These are phyloP conservation scores for Colletotrichum spinosum DNA, from an alignment of 2,329 filamentous ascomycete species.

Conservation along the genomic window DNA sequence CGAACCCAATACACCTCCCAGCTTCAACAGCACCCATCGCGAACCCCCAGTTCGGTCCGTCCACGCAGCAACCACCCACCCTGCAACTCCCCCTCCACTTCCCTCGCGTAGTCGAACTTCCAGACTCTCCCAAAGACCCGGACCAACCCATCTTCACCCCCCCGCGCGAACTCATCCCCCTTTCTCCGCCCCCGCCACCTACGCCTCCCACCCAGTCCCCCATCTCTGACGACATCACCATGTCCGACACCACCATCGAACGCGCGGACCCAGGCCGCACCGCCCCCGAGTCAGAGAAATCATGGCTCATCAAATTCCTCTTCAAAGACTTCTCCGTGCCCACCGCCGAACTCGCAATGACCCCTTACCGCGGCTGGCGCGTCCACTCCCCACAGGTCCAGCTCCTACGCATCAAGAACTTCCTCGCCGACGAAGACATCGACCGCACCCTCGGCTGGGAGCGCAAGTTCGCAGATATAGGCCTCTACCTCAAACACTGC, in stretches of 20 bases:
- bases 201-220: not conserved
- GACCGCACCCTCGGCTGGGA: constrained; percentile 56
- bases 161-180: not conserved
- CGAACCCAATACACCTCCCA: no score
- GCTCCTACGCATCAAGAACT: constrained; percentile 51
- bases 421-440: constrained; percentile 61
- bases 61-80: no score
- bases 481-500: constrained; percentile 52
- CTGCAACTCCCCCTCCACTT: not conserved
- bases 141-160: constrained; percentile 19
- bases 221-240: constrained; percentile 12
- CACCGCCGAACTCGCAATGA: constrained; percentile 30
- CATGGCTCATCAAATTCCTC: constrained; percentile 36
- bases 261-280: not conserved
- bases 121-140: not conserved
- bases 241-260: constrained; percentile 5
- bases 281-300: not conserved
- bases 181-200: not conserved
- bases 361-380: constrained; percentile 49
- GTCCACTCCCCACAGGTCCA: constrained; percentile 48
- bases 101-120: no score
- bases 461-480: constrained; percentile 49
- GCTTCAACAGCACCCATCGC: no score
- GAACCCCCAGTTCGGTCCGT: no score
- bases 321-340: constrained; percentile 20